phyloP scores from a whole-genome alignment of 495 filamentous ascomycete genomes.

The Arthonia radiata region DNA sequence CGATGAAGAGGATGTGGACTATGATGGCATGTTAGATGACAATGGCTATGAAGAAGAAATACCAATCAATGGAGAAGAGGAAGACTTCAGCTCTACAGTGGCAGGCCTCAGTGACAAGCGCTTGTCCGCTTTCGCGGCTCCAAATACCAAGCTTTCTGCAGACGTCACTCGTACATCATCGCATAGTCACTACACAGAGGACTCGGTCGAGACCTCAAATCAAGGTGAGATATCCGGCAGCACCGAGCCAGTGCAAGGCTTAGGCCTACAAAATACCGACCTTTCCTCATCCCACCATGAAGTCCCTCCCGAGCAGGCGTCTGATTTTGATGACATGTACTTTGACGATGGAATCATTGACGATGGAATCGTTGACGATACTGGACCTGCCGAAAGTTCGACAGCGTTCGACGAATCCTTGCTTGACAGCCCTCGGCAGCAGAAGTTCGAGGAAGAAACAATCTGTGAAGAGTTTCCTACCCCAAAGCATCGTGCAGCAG shows the following conservation, averaged over 20 bases:
- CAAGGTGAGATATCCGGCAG: constrained; percentile 10
- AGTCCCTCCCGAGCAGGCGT: constrained; percentile 7
- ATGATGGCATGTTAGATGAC: too few species aligned
- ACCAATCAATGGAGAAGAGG: neutral
- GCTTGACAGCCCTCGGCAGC: constrained; percentile 24
- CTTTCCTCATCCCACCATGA: constrained; percentile 3
- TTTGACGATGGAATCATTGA: constrained; percentile 59
- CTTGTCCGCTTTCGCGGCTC: constrained; percentile 11
- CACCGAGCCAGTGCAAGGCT: neutral
- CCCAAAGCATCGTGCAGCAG: constrained; percentile 15
- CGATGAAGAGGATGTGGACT: constrained; percentile 18
- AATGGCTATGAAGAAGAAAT: constrained; percentile 15
- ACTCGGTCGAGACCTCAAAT: constrained; percentile 13
- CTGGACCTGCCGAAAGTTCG: constrained; percentile 16
- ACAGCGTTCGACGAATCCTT: constrained; percentile 51
- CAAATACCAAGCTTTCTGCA: constrained; percentile 7
- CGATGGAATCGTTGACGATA: constrained; percentile 9
- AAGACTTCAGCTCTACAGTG: constrained; percentile 1
- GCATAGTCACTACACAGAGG: constrained; percentile 1
- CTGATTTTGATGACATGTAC: constrained; percentile 51
- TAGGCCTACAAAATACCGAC: constrained; percentile 3
- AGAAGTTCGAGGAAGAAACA: constrained; percentile 2
- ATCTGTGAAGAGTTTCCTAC: constrained; percentile 5
- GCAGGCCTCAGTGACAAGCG: constrained; percentile 2
- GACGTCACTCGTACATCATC: constrained; percentile 3